Base-by-base conservation (phyloP, 306 rosid genomes). In the Rubus idaeus region DNA sequence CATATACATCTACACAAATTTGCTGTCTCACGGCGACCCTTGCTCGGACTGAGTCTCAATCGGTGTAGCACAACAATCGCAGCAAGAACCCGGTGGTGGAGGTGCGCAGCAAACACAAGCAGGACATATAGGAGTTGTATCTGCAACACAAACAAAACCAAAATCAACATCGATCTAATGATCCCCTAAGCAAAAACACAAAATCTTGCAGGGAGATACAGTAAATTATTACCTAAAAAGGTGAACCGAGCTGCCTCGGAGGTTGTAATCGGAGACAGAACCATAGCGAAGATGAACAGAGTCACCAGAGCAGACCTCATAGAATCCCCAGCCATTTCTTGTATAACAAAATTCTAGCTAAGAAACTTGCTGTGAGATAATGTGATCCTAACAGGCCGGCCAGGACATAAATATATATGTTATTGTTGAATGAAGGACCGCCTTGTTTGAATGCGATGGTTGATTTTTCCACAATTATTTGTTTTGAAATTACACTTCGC, bases 61-160 rank as follows among this genome's bases (percentile, higher is more conserved):
- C 8, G 89, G 86, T 30, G 79, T 6, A 66, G 88, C 81, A 41
- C 93, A 89, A 37, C 93, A 89, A 7, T 68, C 50, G 78, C 89
- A 89, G 70, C 93, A 86, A 42, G 75, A 67, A 11, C 85, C 87
- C 3, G 79, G 70, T 8, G 87, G 89, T 5, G 89, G 61, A 23
- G 88, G 84, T 2, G 63, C 64, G 77, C 90, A 84, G 40, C 90
- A 84, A 10, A 81, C 82, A 75, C 89, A 86, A 14, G 80, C 75
- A 39, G 88, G 91, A 5, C 91, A 87, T 65, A 78, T 44, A 1
- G 80, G 85, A 63, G 66, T 67, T 21, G 13, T 37, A 70, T 63
- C 84, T 79, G 75, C 80, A 60, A 52, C 45, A 16, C 8, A 70
- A 42, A 44, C 40, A 14, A 10, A 64, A 12, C 21, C 49, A 39